A percentile compares a stretch with the other conserved stretches of the same genome.
Evolutionary conservation across 441 rosid genomes (phyloP).

Genomic region (Pelargonium cotyledonis): DNA sequence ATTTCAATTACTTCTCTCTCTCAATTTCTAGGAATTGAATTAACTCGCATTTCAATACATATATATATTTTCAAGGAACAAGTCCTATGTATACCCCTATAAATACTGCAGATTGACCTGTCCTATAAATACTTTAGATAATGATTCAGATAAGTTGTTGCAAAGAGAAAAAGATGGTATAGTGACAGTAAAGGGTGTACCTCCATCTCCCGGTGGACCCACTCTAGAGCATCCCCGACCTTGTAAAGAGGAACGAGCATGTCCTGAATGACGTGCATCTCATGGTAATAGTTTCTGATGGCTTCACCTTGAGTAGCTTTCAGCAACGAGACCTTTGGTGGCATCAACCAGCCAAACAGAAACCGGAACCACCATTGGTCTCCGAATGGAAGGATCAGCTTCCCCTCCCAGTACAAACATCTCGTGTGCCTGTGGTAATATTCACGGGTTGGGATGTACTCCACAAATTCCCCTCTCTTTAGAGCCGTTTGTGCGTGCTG

Average conservation of each 20-base stretch:
- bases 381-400: constrained; percentile 91
- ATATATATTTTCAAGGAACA: too few relatives aligned
- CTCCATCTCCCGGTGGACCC: constrained; percentile 95
- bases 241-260: constrained; percentile 97
- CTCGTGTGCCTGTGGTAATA: constrained; percentile 97
- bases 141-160: neutral
- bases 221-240: constrained; percentile 88
- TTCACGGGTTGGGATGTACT: constrained; percentile 89
- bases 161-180: neutral
- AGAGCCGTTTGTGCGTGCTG: constrained; percentile 79
- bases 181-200: constrained; percentile 27
- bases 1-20: too few relatives aligned
- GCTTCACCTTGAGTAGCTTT: constrained; percentile 99
- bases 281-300: constrained; percentile 91
- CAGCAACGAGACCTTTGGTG: constrained; percentile 96
- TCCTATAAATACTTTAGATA: too few relatives aligned
- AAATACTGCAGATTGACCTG: too few relatives aligned
- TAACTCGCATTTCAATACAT: too few relatives aligned
- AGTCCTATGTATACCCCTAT: too few relatives aligned
- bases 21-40: too few relatives aligned
- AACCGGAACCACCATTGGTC: constrained; percentile 97
- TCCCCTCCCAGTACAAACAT: constrained; percentile 98
- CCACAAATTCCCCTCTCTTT: constrained; percentile 82
- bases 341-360: constrained; percentile 96
- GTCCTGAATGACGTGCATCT: constrained; percentile 94